A percentile compares a stretch with the other conserved stretches of the same genome.
Evolutionary conservation across 2,329 filamentous ascomycete genomes (phyloP).

Genomic region (Metarhizium robertsii): DNA sequence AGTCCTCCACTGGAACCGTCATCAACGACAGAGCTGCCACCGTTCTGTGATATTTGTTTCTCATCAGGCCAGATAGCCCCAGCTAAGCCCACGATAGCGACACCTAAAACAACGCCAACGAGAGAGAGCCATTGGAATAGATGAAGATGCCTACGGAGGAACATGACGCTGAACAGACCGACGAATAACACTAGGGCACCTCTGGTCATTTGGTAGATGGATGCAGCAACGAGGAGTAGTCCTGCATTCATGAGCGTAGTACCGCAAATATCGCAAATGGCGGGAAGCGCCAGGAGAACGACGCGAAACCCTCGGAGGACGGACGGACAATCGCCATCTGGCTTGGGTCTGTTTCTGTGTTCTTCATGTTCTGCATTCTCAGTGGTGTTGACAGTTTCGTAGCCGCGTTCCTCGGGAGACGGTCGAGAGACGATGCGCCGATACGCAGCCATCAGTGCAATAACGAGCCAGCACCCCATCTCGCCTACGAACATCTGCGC

Average conservation of each 20-base stretch:
- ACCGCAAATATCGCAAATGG: conserved; percentile 87
- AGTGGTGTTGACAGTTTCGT: conserved; percentile 53
- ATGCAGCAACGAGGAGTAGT: conserved; percentile 84
- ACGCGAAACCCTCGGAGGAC: conserved; percentile 64
- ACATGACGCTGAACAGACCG: conserved; percentile 87
- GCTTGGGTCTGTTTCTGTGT: conserved; percentile 11
- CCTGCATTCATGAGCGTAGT: conserved; percentile 98
- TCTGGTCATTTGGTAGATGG: conserved; percentile 97
- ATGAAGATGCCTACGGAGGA: conserved; percentile 69
- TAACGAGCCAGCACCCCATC: conserved; percentile 89
- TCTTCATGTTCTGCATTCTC: conserved; percentile 23
- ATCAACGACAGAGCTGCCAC: conserved; percentile 20
- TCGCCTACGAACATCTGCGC: conserved; percentile 98
- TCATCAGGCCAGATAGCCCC: conserved; percentile 70
- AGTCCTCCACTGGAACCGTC: conserved; percentile 30
- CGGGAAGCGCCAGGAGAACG: conserved; percentile 69
- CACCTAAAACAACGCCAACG: conserved; percentile 76
- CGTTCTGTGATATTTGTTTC: conserved; percentile 33
- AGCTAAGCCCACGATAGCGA: conserved; percentile 81
- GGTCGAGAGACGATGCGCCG: conserved; percentile 40
- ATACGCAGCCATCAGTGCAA: conserved; percentile 61
- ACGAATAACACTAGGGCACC: conserved; percentile 94
- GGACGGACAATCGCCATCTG: conserved; percentile 46
- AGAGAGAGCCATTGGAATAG: conserved; percentile 92
- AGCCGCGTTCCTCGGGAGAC: conserved; percentile 42